phyloP scores from a whole-genome alignment of 2,329 filamentous ascomycete species.

The Botrytis porri region DNA sequence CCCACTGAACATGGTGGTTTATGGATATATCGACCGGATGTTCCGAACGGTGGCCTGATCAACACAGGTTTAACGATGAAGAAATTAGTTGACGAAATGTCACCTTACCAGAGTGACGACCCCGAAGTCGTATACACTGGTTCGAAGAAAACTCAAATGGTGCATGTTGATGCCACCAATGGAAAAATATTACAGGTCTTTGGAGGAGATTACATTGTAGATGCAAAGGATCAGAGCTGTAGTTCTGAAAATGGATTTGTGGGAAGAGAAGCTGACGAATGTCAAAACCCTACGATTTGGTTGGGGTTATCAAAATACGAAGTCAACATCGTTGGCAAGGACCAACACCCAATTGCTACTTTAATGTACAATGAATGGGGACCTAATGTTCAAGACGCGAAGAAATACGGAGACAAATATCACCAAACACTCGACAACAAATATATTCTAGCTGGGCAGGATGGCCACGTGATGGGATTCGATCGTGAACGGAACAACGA shows the following conservation, averaged over 20 bases:
- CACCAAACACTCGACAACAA: slow-evolving; percentile 75
- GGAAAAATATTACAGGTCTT: slow-evolving; percentile 83
- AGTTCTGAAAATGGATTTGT: slow-evolving; percentile 54
- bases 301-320: slow-evolving; percentile 87
- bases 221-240: slow-evolving; percentile 68
- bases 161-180: slow-evolving; percentile 83
- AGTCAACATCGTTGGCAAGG: slow-evolving; percentile 76
- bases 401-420: slow-evolving; percentile 63
- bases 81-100: slow-evolving; percentile 76
- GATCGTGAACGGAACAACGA: slow-evolving; percentile 52
- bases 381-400: slow-evolving; percentile 84
- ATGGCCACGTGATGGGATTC: slow-evolving; percentile 80
- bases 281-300: slow-evolving; percentile 75
- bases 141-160: slow-evolving; percentile 84
- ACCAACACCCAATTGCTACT: slow-evolving; percentile 75
- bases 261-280: slow-evolving; percentile 63
- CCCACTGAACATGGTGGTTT: slow-evolving; percentile 82
- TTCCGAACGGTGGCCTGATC: slow-evolving; percentile 56
- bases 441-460: slow-evolving; percentile 83
- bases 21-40: slow-evolving; percentile 77
- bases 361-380: slow-evolving; percentile 94
- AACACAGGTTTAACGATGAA: slow-evolving; percentile 75
- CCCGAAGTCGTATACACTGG: slow-evolving; percentile 85
- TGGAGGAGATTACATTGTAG: slow-evolving; percentile 66
- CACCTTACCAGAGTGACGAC: slow-evolving; percentile 72